phyloP scores from a whole-genome alignment of 768 basidiomycete genomes.

The Suillus occidentalis region DNA sequence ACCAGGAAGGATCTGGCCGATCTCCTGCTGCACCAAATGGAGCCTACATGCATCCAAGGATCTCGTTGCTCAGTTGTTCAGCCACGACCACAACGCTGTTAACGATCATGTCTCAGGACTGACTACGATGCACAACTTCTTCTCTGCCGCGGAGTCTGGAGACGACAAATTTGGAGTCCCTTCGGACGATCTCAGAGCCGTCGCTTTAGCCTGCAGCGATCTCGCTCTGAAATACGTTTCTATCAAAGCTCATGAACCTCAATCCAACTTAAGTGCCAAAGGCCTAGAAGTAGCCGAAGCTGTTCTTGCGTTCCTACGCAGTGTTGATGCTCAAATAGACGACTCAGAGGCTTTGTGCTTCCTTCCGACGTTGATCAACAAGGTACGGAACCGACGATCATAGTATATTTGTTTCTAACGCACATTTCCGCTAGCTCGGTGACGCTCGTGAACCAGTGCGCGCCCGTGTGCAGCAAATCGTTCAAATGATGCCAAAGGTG shows the following conservation, averaged over 20 bases:
- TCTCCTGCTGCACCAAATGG: constrained; percentile 88
- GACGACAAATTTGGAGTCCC: constrained; percentile 51
- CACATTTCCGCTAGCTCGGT: constrained; percentile 63
- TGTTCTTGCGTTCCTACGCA: constrained; percentile 72
- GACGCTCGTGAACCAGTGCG: constrained; percentile 87
- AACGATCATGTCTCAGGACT: constrained; percentile 89
- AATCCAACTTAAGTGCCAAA: constrained; percentile 84
- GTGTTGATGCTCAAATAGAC: constrained; percentile 71
- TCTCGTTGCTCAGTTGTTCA: constrained; percentile 77
- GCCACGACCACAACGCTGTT: constrained; percentile 93
- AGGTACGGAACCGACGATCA: constrained; percentile 47
- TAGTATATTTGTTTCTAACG: constrained; percentile 5
- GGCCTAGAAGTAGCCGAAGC: constrained; percentile 87
- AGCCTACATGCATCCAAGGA: constrained; percentile 77
- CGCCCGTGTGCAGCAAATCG: constrained; percentile 75
- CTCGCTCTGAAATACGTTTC: constrained; percentile 92
- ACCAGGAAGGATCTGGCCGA: constrained; percentile 88
- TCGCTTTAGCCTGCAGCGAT: constrained; percentile 86
- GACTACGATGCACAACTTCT: constrained; percentile 73
- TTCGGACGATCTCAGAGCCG: constrained; percentile 51
- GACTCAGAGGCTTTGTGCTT: constrained; percentile 89
- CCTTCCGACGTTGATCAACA: constrained; percentile 85
- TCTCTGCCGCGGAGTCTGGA: constrained; percentile 52
- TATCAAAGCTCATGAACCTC: constrained; percentile 85
- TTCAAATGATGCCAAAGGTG: constrained; percentile 83